Evolutionary conservation across 768 basidiomycete species (phyloP), one percentile per base, ranked within the genome.

Genomic region (Scleroderma citrinum): DNA sequence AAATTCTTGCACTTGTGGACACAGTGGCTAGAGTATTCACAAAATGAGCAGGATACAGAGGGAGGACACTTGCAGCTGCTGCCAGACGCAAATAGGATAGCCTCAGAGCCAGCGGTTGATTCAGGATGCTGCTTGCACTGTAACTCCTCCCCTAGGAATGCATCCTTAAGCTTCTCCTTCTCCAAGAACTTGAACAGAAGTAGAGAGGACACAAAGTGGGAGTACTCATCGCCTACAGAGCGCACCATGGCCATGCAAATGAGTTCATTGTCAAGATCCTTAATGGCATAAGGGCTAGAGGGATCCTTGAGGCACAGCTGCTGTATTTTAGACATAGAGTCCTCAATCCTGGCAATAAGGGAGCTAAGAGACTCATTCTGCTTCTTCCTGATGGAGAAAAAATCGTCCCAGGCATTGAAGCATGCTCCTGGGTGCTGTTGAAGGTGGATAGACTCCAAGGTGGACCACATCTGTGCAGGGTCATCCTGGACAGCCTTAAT

Each of bases 151-250:
- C 19, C 26, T 8, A 29, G 50, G 44, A 52, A 52, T 10, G 13
- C 34, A 38, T 58, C 51, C 36, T 53, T 41, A 0, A 58, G n/a
- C 8, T 8, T 29, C 26, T 29, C 26, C 8, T 29, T 8, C 8
- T 29, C 26, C 26, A 29, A 29, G 8, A 42, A 42, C 7, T 37
- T 46, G 10, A 59, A 43, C 0, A 59, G 53, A 0, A 50, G 29
- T 0, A 60, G 41, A 2, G 48, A 56, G 14, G 55, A 56, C 4
- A 21, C 37, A 37, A 56, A 58, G 16, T 53, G 50, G 21, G 3
- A 24, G 46, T 51, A 53, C 2, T 58, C 50, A 0, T 38, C 17
- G 1, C 44, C 49, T 17, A 58, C 37, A 1, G 54, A 16, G 10
- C 40, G 49, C 29, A 58, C 40, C 51, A 58, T 51, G 3, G 26